Base-by-base conservation (phyloP, 2,329 filamentous ascomycete species). In the Mariannaea sp. region DNA sequence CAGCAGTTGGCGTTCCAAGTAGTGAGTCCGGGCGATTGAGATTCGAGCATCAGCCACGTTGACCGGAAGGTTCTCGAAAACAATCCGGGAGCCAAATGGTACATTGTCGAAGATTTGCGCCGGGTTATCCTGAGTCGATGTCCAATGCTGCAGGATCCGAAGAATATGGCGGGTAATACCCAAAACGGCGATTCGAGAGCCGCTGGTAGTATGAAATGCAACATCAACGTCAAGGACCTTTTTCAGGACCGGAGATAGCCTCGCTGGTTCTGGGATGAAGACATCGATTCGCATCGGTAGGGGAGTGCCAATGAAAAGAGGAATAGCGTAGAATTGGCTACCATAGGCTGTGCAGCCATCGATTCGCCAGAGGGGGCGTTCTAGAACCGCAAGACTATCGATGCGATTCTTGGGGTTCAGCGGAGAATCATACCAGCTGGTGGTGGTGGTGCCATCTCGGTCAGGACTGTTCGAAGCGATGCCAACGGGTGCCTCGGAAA, bases 361-460 rank as follows among this genome's bases (percentile, higher is more conserved):
- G 41, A 86, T 78, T 27, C 80, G 76, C 82, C 83, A 86, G 7
- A 80, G 67, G 2, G 81, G 75, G 1, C 69, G 60, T 12, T 60
- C 43, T 2, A 75, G 74, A 7, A 72, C 67, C 3, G 73, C 75
- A 13, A 86, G 75, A 57, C 80, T 83, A 64, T 85, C 76, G 64
- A 85, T 80, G 53, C 82, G 76, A 61, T 84, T 85, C 65, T 82
- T 83, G 7, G 82, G 83, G 57, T 86, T 86, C 35, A 85, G 71
- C 33, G 73, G 68, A 5, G 82, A 85, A 3, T 65, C 55, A 10
- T 69, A 65, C 82, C 82, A 85, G 38, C 49, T 47, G 27, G 39
- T 40, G 16, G 22, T 47, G 27, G 39, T 40, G 16, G 22, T 13
- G 30, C 30, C 8, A 43, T 42, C 32, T 30, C 30, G 45, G 16